phyloP scores from a whole-genome alignment of 768 basidiomycete species.

The Hygrophorus russula region DNA sequence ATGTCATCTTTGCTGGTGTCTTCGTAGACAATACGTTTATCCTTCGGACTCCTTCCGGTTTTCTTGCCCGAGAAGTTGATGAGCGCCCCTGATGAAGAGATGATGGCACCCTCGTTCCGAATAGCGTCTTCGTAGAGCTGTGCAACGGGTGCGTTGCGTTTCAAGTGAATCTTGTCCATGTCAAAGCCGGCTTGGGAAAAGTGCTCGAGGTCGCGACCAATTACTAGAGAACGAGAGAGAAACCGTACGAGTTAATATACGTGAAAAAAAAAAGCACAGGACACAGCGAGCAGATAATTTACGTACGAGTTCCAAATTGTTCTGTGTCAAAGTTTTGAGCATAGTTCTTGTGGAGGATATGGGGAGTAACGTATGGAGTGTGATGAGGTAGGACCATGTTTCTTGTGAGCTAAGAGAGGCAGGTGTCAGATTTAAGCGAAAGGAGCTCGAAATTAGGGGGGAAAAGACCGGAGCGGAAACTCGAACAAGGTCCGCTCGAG shows the following conservation, averaged over 20 bases:
- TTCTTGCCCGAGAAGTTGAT: constrained; percentile 99
- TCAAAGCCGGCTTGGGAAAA: constrained; percentile 99
- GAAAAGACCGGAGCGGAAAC: too few relatives aligned
- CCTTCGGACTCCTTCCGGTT: constrained; percentile 94
- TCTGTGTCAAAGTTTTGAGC: constrained; percentile 66
- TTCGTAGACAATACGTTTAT: constrained; percentile 99
- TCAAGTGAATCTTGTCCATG: constrained; percentile 94
- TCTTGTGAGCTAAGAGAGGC: constrained; percentile 9
- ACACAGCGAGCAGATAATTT: not conserved
- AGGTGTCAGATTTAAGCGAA: constrained; percentile 12
- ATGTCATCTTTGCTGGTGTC: constrained; percentile 94
- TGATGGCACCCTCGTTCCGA: constrained; percentile 96
- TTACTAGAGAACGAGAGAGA: constrained; percentile 39
- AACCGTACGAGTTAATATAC: too few relatives aligned
- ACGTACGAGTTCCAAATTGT: constrained; percentile 43
- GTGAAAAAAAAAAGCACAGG: too few relatives aligned
- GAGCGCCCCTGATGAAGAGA: constrained; percentile 89
- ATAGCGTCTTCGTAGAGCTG: constrained; percentile 96
- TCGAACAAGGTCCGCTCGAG: too few relatives aligned
- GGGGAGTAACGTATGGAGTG: constrained; percentile 81
- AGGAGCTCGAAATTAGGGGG: not conserved
- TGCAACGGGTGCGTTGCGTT: constrained; percentile 85
- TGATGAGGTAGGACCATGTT: constrained; percentile 61
- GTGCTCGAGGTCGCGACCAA: constrained; percentile 89
- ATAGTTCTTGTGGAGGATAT: constrained; percentile 82